phyloP scores from a whole-genome alignment of 2,329 filamentous ascomycete genomes.

The Stachybotrys chlorohalonatus region DNA sequence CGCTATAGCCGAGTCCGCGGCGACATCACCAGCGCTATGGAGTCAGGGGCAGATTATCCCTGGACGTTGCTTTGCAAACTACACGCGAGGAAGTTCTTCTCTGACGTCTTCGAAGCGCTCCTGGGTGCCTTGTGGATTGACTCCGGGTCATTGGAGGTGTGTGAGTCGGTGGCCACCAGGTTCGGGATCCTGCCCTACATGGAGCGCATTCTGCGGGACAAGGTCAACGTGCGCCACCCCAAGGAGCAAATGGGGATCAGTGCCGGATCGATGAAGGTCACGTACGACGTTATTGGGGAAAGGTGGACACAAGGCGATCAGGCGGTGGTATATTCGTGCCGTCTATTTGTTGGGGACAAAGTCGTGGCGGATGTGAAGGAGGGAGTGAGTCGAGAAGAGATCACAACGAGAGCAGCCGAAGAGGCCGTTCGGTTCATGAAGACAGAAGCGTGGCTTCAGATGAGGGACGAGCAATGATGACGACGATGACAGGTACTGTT shows the following conservation, averaged over 20 bases:
- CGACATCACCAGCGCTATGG: constrained; percentile 41
- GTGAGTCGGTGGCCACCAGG: constrained; percentile 48
- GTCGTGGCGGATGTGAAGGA: constrained; percentile 34
- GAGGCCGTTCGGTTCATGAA: constrained; percentile 31
- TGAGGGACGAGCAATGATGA: not conserved
- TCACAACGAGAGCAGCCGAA: constrained; percentile 46
- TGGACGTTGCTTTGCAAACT: constrained; percentile 65
- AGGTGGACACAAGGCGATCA: not conserved
- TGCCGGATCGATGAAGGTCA: constrained; percentile 40
- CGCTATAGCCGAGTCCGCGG: constrained; percentile 40
- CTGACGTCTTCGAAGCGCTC: constrained; percentile 72
- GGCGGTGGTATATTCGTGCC: constrained; percentile 30
- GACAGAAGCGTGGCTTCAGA: constrained; percentile 2
- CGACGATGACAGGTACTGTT: not conserved
- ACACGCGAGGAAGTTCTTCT: constrained; percentile 66
- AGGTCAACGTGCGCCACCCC: constrained; percentile 50
- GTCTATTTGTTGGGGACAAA: constrained; percentile 37
- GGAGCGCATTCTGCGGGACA: constrained; percentile 47
- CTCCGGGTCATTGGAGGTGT: constrained; percentile 52
- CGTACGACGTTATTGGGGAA: constrained; percentile 32
- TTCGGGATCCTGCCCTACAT: constrained; percentile 60
- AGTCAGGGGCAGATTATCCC: constrained; percentile 51
- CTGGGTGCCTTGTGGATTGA: constrained; percentile 82
- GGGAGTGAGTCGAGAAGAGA: constrained; percentile 41
- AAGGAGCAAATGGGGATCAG: constrained; percentile 61